Evolutionary conservation across 208 protist species (phyloP), one percentile per base, ranked within the genome.

Genomic region (Trypanosoma caninum): DNA sequence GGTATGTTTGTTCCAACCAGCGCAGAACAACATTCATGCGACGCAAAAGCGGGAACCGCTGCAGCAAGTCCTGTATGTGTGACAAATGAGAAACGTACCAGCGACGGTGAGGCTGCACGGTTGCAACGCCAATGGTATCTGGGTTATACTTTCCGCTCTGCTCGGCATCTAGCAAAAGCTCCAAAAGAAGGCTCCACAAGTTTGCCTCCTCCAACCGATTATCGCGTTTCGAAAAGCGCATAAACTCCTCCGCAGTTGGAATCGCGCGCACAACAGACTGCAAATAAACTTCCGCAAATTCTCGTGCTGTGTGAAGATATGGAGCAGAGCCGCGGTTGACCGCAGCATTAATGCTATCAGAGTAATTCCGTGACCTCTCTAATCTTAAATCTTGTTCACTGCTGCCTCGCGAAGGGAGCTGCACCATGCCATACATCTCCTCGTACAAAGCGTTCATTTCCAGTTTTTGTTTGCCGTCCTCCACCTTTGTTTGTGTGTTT

Each of bases 61-160:
- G 67, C 59, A 94, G 71, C 2, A 91, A 63, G 20, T 79, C 67
- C 57, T 94, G 87, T 28, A 94, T 66, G 31, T 84, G 76, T 13
- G 81, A 84, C 54, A 81, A 72, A 25, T 94, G 87, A 27, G 84
- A 88, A 44, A 89, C 69, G 51, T 80, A 94, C 84, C 87, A 94
- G 28, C 81, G 80, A 3, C 87, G 78, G 57, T 87, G 79, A 10
- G 82, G 79, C 67, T 81, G 83, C 18, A 81, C 63, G 0, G 57
- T 14, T 20, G 69, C 62, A 50, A 93, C 69, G 30, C 78, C 83
- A 59, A 93, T 87, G 25, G 68, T 75, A 30, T 83, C 78, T 0
- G 87, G 78, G 61, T 83, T 63, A 47, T 86, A 84, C 44, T 76
- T 65, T 20, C 65, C 59, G 50, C 50, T 53, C 34, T 71, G 72